Evolutionary conservation across 2,329 filamentous ascomycete genomes (phyloP).

Genomic region (Sclerotinia trifoliorum): DNA sequence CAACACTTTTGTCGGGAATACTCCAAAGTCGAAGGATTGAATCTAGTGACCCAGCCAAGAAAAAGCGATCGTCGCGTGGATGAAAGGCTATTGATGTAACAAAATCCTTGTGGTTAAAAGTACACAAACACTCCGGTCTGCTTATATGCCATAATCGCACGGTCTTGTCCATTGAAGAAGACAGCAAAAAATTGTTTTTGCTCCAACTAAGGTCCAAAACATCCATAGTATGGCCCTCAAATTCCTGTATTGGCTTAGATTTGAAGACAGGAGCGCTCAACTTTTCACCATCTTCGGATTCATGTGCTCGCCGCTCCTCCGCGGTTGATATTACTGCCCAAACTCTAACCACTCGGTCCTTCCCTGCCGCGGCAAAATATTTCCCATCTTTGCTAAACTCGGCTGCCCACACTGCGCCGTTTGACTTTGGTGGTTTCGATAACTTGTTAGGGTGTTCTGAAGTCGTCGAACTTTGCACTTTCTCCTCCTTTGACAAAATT

Average conservation of each 20-base stretch:
- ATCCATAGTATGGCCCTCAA: conserved; percentile 78
- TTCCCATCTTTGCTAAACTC: conserved; percentile 91
- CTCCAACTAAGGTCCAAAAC: conserved; percentile 95
- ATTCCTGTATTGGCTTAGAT: conserved; percentile 74
- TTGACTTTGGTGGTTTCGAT: conserved; percentile 32
- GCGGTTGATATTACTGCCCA: conserved; percentile 84
- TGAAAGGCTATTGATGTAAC: conserved; percentile 95
- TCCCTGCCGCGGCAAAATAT: conserved; percentile 88
- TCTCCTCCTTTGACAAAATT: conserved; percentile 37
- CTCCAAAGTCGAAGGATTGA: conserved; percentile 89
- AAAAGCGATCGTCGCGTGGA: conserved; percentile 92
- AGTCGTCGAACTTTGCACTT: conserved; percentile 33
- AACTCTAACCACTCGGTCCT: conserved; percentile 79
- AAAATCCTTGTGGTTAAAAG: conserved; percentile 92
- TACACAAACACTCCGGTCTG: conserved; percentile 81
- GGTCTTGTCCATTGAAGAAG: conserved; percentile 97
- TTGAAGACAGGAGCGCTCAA: conserved; percentile 90
- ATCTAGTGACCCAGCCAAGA: conserved; percentile 89
- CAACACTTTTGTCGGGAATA: conserved; percentile 93
- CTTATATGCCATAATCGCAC: conserved; percentile 92
- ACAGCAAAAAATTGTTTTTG: conserved; percentile 96
- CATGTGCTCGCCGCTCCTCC: conserved; percentile 73
- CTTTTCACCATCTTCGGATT: conserved; percentile 65
- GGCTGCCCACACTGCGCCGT: conserved; percentile 82
- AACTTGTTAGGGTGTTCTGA: conserved; percentile 31